phyloP scores from a whole-genome alignment of 2,329 filamentous ascomycete genomes.

The Xylariaceae sp. region DNA sequence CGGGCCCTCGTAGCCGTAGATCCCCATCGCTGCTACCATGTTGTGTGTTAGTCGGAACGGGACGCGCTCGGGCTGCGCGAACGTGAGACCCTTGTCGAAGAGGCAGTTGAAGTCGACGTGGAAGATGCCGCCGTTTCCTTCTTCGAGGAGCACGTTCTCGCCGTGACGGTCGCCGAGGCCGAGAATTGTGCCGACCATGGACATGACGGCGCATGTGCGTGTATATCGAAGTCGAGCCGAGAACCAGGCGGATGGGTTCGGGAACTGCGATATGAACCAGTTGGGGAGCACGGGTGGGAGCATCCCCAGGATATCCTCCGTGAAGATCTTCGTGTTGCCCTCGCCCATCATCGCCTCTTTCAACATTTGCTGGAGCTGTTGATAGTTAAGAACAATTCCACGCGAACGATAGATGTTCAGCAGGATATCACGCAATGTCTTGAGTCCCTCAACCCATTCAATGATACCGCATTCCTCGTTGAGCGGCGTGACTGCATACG shows the following conservation, averaged over 20 bases:
- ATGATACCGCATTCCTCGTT: constrained; percentile 98
- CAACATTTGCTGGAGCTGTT: constrained; percentile 56
- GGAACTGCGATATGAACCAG: constrained; percentile 95
- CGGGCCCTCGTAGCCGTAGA: constrained; percentile 88
- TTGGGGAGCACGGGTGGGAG: constrained; percentile 83
- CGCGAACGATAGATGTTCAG: constrained; percentile 71
- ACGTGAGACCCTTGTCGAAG: constrained; percentile 95
- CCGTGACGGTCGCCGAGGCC: constrained; percentile 92
- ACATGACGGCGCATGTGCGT: constrained; percentile 94
- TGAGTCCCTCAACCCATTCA: constrained; percentile 96
- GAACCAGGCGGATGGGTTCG: constrained; percentile 90
- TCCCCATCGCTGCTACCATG: constrained; percentile 96
- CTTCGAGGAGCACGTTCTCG: constrained; percentile 93
- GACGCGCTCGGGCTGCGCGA: constrained; percentile 88
- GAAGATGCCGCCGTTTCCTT: constrained; percentile 87
- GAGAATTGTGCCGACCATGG: constrained; percentile 95
- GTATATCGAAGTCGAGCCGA: constrained; percentile 83
- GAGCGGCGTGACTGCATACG: constrained; percentile 91
- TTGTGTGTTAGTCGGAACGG: constrained; percentile 97
- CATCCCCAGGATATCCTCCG: constrained; percentile 54
- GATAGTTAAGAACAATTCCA: constrained; percentile 65
- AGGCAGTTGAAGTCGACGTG: constrained; percentile 99
- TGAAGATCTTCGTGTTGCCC: constrained; percentile 65
- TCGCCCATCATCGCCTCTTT: constrained; percentile 56
- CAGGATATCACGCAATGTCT: constrained; percentile 87